These are phyloP conservation scores for Talaromyces sp. DNA, from an alignment of 2,329 filamentous ascomycete genomes.

Conservation along the genomic window DNA sequence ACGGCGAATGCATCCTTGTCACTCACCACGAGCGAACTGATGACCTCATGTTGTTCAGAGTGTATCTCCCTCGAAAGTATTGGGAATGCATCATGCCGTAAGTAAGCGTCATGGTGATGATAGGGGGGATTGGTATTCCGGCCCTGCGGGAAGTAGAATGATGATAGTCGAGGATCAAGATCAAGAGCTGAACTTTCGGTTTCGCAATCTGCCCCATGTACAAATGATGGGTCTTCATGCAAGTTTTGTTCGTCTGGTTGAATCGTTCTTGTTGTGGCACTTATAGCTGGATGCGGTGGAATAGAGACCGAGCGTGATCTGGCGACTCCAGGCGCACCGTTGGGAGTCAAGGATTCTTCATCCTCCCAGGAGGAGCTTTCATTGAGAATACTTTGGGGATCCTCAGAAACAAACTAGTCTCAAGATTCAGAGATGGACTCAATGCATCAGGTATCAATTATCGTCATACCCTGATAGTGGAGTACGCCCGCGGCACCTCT, in stretches of 20 bases:
- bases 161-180: neutral
- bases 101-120: neutral
- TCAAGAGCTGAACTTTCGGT: neutral
- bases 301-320: neutral
- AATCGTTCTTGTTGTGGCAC: neutral
- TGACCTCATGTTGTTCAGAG: neutral
- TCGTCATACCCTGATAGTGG: neutral
- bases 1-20: neutral
- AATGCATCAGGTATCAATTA: neutral
- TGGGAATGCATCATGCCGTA: neutral
- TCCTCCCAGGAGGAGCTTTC: neutral
- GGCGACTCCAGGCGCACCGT: neutral
- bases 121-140: neutral
- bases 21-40: neutral
- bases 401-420: neutral
- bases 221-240: neutral
- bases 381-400: neutral
- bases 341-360: neutral
- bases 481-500: neutral
- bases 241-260: neutral
- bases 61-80: neutral
- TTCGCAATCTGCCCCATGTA: neutral
- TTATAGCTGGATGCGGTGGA: neutral
- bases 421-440: neutral
- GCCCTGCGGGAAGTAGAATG: neutral